Conservation (phyloP, 2,329 filamentous ascomycete genomes). For the Cladophialophora immunda region DNA sequence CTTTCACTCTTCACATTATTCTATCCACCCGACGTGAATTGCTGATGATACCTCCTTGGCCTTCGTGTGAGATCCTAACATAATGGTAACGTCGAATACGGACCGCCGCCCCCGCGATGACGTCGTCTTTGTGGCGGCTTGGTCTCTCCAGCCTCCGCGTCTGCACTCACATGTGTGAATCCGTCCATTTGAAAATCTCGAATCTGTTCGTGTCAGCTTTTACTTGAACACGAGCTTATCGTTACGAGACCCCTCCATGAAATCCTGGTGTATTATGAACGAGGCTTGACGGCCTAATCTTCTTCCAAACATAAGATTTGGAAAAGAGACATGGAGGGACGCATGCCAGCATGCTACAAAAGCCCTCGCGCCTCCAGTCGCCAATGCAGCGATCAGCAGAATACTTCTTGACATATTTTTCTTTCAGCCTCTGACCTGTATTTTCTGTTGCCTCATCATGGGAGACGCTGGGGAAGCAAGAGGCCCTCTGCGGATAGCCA, state of each 20-base stretch:
- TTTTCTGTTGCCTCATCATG: not conserved
- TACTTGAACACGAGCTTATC: not conserved
- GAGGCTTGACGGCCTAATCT: not conserved
- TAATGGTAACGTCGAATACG: not conserved
- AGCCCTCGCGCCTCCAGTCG: not conserved
- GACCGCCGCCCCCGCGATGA: not conserved
- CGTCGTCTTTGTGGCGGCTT: not conserved
- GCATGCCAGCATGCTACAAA: not conserved
- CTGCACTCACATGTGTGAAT: not conserved
- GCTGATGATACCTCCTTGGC: not conserved
- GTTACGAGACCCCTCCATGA: not conserved
- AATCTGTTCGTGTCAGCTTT: slow-evolving; percentile 9
- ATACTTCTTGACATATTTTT: not conserved
- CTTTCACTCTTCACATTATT: not conserved
- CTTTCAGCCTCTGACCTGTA: not conserved
- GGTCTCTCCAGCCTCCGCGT: not conserved
- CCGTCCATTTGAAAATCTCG: not conserved
- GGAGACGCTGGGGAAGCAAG: slow-evolving; percentile 4
- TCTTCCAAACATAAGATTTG: not conserved
- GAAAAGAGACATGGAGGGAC: not conserved
- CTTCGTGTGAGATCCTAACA: not conserved
- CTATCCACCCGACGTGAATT: not conserved
- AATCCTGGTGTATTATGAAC: not conserved
- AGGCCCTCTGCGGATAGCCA: slow-evolving; percentile 14
- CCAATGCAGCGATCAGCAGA: not conserved